Base-by-base conservation (phyloP, 2,329 filamentous ascomycete species). In the Colletotrichum nymphaeae region DNA sequence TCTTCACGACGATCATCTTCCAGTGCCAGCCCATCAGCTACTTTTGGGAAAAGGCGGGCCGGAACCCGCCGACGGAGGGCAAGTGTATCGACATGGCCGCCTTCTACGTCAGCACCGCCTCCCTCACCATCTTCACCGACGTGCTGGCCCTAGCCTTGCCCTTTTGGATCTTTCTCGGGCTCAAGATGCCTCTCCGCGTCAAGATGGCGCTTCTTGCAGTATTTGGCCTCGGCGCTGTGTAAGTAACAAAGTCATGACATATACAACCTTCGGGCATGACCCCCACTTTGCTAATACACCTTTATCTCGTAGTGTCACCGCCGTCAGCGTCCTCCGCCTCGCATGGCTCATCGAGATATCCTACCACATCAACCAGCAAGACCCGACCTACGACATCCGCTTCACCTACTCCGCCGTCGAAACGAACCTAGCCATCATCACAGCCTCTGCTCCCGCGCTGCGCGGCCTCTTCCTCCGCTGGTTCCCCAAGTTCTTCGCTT, bases 71-170 rank as follows among this genome's bases (percentile, higher is more conserved):
- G 19, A 68, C 59, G 30, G 68, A 72, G 12, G 72, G 72, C 2
- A 63, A 37, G 19, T 74, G 72, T 30, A 73, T 74, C 65, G 69
- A 74, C 60, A 68, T 37, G 53, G 1, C 28, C 7, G 64, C 58
- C n/a, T 75, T 75, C 59, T 83, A 83, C 68, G 78, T 85, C 4
- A 75, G 80, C 14, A 79, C 77, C 12, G 80, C 83, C 2, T 78
- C 78, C 1, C 75, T 86, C 19, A 85, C 82, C 19, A 85, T 86
- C 37, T 52, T 85, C 8, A 85, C 83, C 11, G 85, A 86, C 42
- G 75, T 85, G 0, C 74, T 85, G 57, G 79, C 84, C 5, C 77
- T 85, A 22, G 80, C 76, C 2, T 74, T 84, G 22, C 82, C 82
- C 1, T 77, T 83, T 30, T 80, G 77, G 76, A 81, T 83, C 57